Percentiles rank a stretch among this genome's conserved stretches.
These are phyloP conservation scores for Berkeleyomyces basicola DNA, from an alignment of 2,329 filamentous ascomycete species.

Conservation along the genomic window DNA sequence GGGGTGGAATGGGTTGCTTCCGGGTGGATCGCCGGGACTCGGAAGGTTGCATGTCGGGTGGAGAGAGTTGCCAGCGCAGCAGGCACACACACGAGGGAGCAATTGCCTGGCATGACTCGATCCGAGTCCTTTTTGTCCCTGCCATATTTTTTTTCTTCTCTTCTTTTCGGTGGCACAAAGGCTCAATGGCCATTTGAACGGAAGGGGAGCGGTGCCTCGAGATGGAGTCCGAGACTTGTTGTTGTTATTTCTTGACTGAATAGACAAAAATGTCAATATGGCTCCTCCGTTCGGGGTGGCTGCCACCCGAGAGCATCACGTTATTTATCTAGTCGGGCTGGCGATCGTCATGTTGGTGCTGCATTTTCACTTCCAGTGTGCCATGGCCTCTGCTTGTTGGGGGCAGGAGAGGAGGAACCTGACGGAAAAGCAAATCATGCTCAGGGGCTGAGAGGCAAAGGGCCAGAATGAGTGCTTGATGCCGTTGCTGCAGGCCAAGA, in stretches of 20 bases:
- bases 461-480: background rate
- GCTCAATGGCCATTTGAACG: background rate
- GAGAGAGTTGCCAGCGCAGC: background rate
- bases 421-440: background rate
- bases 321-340: background rate
- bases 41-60: background rate
- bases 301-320: background rate
- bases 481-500: background rate
- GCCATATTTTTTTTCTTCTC: background rate
- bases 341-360: background rate
- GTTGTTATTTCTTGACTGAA: too few species aligned
- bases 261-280: too few species aligned
- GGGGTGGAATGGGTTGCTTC: background rate
- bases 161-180: background rate
- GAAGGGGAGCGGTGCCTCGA: too few species aligned
- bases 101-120: background rate
- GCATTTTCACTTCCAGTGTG: background rate
- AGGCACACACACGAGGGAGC: background rate
- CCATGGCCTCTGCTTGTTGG: background rate
- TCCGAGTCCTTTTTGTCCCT: background rate
- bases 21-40: background rate
- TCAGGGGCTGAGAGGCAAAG: background rate
- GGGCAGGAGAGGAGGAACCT: background rate
- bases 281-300: background rate
- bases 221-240: too few species aligned